A percentile compares a stretch with the other conserved stretches of the same genome.
These are phyloP conservation scores for Trichoderma guizhouense DNA, from an alignment of 2,329 filamentous ascomycete species.

Conservation along the genomic window DNA sequence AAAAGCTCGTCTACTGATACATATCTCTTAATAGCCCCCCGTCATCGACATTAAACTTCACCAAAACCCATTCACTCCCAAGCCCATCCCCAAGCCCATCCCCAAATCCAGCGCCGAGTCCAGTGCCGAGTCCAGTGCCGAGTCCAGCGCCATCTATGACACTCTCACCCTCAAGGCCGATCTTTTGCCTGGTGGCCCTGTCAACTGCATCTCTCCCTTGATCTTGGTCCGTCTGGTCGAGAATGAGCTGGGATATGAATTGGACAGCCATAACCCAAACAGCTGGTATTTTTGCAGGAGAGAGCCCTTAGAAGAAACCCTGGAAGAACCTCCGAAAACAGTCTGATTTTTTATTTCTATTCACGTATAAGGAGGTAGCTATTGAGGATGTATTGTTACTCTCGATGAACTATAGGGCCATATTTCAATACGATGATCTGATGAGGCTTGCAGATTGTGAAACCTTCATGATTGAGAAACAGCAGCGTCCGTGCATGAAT, in stretches of 20 bases:
- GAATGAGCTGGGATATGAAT: background rate
- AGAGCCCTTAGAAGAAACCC: too few species aligned
- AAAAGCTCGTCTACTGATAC: background rate
- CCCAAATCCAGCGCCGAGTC: too few species aligned
- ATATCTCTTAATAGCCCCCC: background rate
- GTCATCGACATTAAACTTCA: background rate
- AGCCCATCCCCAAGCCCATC: too few species aligned
- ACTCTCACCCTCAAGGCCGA: background rate
- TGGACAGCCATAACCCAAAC: background rate
- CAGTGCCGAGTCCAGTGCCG: too few species aligned
- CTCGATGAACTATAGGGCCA: background rate
- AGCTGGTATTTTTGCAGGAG: background rate
- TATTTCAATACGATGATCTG: background rate
- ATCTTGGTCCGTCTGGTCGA: background rate
- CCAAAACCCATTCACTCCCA: background rate
- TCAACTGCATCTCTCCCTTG: background rate
- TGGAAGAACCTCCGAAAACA: too few species aligned
- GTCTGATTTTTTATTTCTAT: too few species aligned
- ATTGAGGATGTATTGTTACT: background rate
- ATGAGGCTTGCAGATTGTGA: background rate
- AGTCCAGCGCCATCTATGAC: background rate
- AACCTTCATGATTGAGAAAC: background rate
- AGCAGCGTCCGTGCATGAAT: background rate
- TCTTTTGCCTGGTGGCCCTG: accelerated
- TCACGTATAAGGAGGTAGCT: too few species aligned